A percentile compares a stretch with the other conserved stretches of the same genome.
Conservation (phyloP, 1,139 yeast species). For the Ogataea hybrid region DNA sequence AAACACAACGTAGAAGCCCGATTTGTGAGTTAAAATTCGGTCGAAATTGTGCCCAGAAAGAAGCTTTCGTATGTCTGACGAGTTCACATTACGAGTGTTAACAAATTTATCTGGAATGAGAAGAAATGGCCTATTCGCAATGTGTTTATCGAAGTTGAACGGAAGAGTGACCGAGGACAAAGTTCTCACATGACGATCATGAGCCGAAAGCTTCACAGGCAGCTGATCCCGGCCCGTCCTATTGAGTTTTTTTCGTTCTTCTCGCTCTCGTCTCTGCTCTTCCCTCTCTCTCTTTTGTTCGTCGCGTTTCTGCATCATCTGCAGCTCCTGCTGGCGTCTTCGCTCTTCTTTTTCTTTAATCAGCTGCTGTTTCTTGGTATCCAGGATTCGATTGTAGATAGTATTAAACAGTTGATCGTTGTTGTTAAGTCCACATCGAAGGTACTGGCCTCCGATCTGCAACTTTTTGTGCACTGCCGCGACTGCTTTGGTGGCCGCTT, state of each 20-base stretch:
- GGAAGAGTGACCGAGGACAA: slow-evolving; percentile 37
- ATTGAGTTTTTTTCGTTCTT: slow-evolving; percentile 3
- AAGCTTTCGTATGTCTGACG: slow-evolving; percentile 52
- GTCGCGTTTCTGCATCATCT: slow-evolving; percentile 6
- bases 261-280: slow-evolving; percentile 6
- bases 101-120: slow-evolving; percentile 53
- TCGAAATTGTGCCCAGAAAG: slow-evolving; percentile 62
- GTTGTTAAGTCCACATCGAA: slow-evolving; percentile 29
- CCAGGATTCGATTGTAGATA: slow-evolving; percentile 24
- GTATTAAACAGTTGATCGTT: slow-evolving; percentile 23
- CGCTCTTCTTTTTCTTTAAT: slow-evolving; percentile 20
- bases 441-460: slow-evolving; percentile 24
- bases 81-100: slow-evolving; percentile 48
- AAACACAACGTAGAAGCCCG: slow-evolving; percentile 74
- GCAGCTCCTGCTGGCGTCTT: slow-evolving; percentile 16
- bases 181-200: slow-evolving; percentile 35
- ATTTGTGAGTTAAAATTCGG: slow-evolving; percentile 56
- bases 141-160: slow-evolving; percentile 42
- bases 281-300: slow-evolving; percentile 7
- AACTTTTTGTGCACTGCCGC: slow-evolving; percentile 28
- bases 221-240: background rate
- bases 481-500: slow-evolving; percentile 43
- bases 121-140: slow-evolving; percentile 56
- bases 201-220: slow-evolving; percentile 21
- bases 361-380: slow-evolving; percentile 20